A percentile compares a stretch with the other conserved stretches of the same genome.
These are phyloP conservation scores for Wallacemonas sp. DNA, from an alignment of 208 protist genomes.

Conservation along the genomic window DNA sequence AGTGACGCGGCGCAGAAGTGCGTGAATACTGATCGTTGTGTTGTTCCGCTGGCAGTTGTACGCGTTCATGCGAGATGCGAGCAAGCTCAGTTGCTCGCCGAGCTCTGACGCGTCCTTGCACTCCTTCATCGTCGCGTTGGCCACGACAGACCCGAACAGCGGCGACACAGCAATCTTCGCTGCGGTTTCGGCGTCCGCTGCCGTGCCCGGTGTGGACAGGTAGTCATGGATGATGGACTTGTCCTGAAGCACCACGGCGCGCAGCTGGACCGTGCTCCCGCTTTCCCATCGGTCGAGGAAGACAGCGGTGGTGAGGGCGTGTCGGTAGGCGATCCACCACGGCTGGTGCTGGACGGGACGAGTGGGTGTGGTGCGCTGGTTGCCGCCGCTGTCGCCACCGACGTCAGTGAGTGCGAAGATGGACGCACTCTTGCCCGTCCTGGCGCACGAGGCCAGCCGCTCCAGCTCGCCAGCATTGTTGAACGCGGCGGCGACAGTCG, in stretches of 20 bases:
- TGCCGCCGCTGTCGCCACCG: background rate
- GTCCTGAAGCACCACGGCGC: constrained; percentile 28
- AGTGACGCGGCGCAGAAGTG: constrained; percentile 2
- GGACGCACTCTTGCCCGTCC: constrained; percentile 6
- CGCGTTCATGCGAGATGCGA: constrained; percentile 14
- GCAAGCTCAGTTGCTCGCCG: background rate
- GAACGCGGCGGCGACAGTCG: constrained; percentile 5
- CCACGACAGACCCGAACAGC: constrained; percentile 35
- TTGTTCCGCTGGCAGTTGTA: constrained; percentile 14
- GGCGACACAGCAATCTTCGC: constrained; percentile 23
- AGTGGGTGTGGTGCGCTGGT: too few species aligned
- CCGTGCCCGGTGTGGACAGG: background rate
- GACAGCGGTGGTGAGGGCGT: constrained; percentile 9
- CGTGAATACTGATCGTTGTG: background rate
- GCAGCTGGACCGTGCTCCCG: constrained; percentile 28
- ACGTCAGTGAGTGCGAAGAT: constrained; percentile 25
- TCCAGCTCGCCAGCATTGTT: constrained; percentile 8
- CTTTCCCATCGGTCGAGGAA: constrained; percentile 21
- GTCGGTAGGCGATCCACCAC: constrained; percentile 21
- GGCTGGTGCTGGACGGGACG: constrained; percentile 11
- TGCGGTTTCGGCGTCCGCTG: background rate
- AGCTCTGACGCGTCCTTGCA: constrained; percentile 1
- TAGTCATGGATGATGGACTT: constrained; percentile 20
- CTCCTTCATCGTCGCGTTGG: constrained; percentile 21
- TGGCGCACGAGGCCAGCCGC: background rate